Base-by-base conservation (phyloP, 805 yeast species). In the Suhomyces canberraensis region DNA sequence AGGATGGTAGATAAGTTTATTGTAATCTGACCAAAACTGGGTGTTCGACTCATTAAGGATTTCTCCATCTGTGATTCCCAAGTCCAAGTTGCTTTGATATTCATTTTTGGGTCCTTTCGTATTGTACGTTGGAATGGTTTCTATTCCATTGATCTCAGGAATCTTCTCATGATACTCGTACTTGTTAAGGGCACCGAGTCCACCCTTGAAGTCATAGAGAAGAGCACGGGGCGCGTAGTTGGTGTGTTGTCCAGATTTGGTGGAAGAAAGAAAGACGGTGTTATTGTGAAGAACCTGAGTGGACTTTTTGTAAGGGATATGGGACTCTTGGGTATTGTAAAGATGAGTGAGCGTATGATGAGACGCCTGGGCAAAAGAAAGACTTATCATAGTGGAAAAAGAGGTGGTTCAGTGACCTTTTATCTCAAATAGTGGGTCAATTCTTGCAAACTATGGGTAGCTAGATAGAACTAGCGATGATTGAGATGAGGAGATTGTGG, bases 341-440 rank as follows among this genome's bases (percentile, higher is more conserved):
- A 86, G 81, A 49, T 87, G 96, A 0, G 95, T 75, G 3, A 76
- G 57, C n/a, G 86, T 56, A 55, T 85, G 91, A n/a, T n/a, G n/a
- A n/a, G n/a, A n/a, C n/a, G n/a, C n/a, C n/a, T n/a, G n/a, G n/a
- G n/a, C n/a, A n/a, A n/a, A n/a, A n/a, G n/a, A n/a, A n/a, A n/a
- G n/a, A n/a, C n/a, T n/a, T n/a, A n/a, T n/a, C n/a, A n/a, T n/a
- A n/a, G n/a, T n/a, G n/a, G n/a, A n/a, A n/a, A n/a, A n/a, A n/a
- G n/a, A n/a, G n/a, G n/a, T n/a, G n/a, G n/a, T n/a, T n/a, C n/a
- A n/a, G n/a, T n/a, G n/a, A n/a, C n/a, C n/a, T n/a, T n/a, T n/a
- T n/a, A n/a, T n/a, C n/a, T n/a, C n/a, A n/a, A n/a, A n/a, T n/a
- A n/a, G n/a, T n/a, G n/a, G n/a, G n/a, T n/a, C n/a, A n/a, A n/a